Percentiles rank a stretch among this genome's conserved stretches.
These are phyloP conservation scores for Boletus pseudopeckii DNA, from an alignment of 768 basidiomycete species.

Conservation along the genomic window DNA sequence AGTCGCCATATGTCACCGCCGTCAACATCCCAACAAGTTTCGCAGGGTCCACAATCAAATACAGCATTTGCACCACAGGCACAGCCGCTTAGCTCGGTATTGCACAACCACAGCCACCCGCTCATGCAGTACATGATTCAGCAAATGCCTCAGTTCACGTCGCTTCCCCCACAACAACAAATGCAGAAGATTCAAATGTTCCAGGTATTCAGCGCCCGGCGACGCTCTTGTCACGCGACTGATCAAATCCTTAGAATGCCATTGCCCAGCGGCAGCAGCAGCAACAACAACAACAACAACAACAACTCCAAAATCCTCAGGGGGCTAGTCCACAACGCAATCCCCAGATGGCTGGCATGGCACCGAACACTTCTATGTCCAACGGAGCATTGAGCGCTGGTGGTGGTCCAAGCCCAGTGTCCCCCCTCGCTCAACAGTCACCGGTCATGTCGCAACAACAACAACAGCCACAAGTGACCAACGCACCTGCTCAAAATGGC, in stretches of 20 bases:
- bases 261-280: conserved; percentile 28
- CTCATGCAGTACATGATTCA: conserved; percentile 54
- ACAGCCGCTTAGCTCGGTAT: conserved; percentile 45
- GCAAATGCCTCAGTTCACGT: conserved; percentile 51
- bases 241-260: conserved; percentile 9
- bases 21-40: conserved; percentile 22
- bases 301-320: conserved; percentile 31
- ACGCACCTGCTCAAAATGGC: conserved; percentile 28
- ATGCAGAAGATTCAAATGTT: conserved; percentile 54
- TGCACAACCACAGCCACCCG: conserved; percentile 56
- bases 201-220: conserved; percentile 39
- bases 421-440: conserved; percentile 28
- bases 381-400: conserved; percentile 23
- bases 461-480: conserved; percentile 27
- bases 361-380: conserved; percentile 27
- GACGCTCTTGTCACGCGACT: conserved; percentile 1
- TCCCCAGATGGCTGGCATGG: conserved; percentile 30
- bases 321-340: conserved; percentile 24
- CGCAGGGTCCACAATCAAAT: conserved; percentile 22
- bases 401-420: conserved; percentile 29
- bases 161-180: conserved; percentile 51
- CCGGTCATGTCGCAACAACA: conserved; percentile 28
- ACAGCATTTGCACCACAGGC: conserved; percentile 29
- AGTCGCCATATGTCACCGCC: conserved; percentile 45
- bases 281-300: conserved; percentile 32